Evolutionary conservation across 2,329 filamentous ascomycete genomes (phyloP).

Genomic region (Pyrenophora seminiperda): DNA sequence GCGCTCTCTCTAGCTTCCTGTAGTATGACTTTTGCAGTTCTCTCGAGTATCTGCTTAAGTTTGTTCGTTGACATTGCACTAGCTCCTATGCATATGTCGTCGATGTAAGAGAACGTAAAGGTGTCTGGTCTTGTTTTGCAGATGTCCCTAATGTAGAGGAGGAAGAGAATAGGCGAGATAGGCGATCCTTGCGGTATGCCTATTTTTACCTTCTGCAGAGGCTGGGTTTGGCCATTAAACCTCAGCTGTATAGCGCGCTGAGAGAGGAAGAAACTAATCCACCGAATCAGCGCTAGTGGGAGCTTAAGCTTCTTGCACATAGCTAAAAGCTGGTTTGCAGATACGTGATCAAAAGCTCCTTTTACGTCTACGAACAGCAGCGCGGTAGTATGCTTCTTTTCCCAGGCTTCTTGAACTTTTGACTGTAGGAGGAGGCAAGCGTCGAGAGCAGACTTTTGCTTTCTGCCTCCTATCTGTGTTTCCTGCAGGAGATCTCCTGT

Average conservation of each 20-base stretch:
- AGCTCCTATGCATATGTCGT: not conserved
- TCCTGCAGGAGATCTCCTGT: not conserved
- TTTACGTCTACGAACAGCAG: not conserved
- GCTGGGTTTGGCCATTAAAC: not conserved
- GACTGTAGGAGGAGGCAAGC: not conserved
- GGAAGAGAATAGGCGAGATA: not conserved
- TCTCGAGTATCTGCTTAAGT: not conserved
- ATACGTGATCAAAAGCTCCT: not conserved
- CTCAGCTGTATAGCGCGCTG: not conserved
- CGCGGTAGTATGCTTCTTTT: not conserved
- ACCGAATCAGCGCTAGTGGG: not conserved
- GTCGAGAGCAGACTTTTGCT: not conserved
- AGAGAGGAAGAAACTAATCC: not conserved
- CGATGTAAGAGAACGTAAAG: not conserved
- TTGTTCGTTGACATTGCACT: not conserved
- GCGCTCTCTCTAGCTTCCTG: not conserved
- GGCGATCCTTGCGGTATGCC: not conserved
- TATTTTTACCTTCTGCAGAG: not conserved
- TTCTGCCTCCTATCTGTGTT: not conserved
- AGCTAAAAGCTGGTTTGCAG: not conserved
- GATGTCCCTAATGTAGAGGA: not conserved
- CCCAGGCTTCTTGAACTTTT: not conserved
- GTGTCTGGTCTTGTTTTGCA: not conserved
- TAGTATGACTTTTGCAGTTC: not conserved
- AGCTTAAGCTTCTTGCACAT: not conserved